phyloP scores from a whole-genome alignment of 306 rosid genomes.

The Crotalaria pallida region DNA sequence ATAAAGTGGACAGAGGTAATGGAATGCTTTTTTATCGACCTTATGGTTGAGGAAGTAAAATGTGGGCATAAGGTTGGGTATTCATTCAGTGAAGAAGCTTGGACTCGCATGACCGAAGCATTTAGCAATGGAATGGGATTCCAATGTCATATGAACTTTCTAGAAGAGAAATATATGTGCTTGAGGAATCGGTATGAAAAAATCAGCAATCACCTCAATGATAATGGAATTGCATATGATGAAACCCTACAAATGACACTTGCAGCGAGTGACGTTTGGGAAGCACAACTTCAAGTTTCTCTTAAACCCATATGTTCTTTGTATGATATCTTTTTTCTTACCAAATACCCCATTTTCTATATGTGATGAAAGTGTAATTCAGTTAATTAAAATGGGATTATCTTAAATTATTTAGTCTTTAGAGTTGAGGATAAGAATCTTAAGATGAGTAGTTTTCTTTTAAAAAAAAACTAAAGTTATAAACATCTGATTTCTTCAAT shows the following conservation, averaged over 20 bases:
- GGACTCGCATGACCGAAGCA: constrained; percentile 43
- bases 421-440: too few species aligned
- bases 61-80: constrained; percentile 32
- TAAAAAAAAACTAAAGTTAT: too few species aligned
- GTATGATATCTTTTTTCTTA: not conserved
- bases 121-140: constrained; percentile 38
- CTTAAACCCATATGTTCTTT: constrained; percentile 9
- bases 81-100: constrained; percentile 53
- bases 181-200: constrained; percentile 47
- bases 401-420: too few species aligned
- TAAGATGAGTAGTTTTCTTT: too few species aligned
- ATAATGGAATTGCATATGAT: constrained; percentile 53
- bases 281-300: constrained; percentile 54
- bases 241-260: constrained; percentile 46
- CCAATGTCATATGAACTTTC: constrained; percentile 34
- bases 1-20: constrained; percentile 52
- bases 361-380: not conserved
- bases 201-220: constrained; percentile 44
- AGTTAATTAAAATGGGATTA: not conserved
- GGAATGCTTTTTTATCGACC: constrained; percentile 48
- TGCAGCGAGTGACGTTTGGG: constrained; percentile 53
- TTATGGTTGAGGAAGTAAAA: constrained; percentile 50
- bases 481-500: too few species aligned
- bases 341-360: not conserved
- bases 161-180: constrained; percentile 49